phyloP scores from a whole-genome alignment of 208 protist genomes.

The Herpetomonas samuelpessoai region DNA sequence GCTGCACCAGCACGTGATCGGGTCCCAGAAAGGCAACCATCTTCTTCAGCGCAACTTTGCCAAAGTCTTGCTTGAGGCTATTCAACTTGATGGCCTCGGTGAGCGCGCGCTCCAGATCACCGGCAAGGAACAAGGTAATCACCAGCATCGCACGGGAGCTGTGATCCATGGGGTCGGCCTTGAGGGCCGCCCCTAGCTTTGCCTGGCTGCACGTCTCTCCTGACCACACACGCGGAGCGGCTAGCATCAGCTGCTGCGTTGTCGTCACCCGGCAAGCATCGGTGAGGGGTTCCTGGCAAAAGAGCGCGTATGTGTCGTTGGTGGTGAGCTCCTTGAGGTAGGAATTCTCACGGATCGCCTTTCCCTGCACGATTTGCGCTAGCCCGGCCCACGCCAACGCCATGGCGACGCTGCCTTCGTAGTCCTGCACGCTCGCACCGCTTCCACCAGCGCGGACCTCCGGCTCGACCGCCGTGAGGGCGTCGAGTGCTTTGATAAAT shows the following conservation, averaged over 20 bases:
- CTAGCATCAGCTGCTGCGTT: slow-evolving; percentile 34
- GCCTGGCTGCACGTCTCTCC: slow-evolving; percentile 54
- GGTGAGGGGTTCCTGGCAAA: slow-evolving; percentile 38
- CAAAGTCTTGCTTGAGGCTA: slow-evolving; percentile 38
- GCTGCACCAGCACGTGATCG: slow-evolving; percentile 46
- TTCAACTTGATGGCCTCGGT: slow-evolving; percentile 85
- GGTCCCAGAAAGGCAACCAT: slow-evolving; percentile 59
- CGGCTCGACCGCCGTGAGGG: slow-evolving; percentile 51
- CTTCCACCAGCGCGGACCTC: slow-evolving; percentile 23
- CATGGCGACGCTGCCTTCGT: slow-evolving; percentile 56
- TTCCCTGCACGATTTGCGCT: slow-evolving; percentile 63
- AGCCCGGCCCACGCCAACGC: slow-evolving; percentile 66
- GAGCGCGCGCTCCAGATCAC: slow-evolving; percentile 79
- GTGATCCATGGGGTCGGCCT: slow-evolving; percentile 30
- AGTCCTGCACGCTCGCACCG: slow-evolving; percentile 21
- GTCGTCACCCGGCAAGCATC: slow-evolving; percentile 51
- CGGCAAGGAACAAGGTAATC: slow-evolving; percentile 75
- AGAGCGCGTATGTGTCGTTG: slow-evolving; percentile 16
- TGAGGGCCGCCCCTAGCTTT: slow-evolving; percentile 36
- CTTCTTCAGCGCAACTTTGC: slow-evolving; percentile 45
- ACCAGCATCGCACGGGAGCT: slow-evolving; percentile 53
- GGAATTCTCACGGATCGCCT: slow-evolving; percentile 18
- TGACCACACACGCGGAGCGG: slow-evolving; percentile 37
- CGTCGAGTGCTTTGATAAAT: slow-evolving; percentile 63
- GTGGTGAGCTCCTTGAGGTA: slow-evolving; percentile 33